phyloP scores from a whole-genome alignment of 2,329 filamentous ascomycete species.

The Ascochyta viciae-villosae region DNA sequence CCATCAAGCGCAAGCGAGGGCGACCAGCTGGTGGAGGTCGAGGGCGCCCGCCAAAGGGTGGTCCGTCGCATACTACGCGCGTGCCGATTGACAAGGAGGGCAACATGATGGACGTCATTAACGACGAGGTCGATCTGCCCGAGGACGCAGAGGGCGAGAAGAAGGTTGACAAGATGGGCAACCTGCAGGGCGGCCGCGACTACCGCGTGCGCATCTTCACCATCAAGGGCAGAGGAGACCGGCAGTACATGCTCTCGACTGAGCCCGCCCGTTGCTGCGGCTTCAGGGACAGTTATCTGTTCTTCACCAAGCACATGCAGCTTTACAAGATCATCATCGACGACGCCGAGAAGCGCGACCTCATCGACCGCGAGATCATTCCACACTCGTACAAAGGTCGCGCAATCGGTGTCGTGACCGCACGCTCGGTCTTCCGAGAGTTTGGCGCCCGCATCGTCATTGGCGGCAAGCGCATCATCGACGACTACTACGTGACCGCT shows the following conservation, averaged over 20 bases:
- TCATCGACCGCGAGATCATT: constrained; percentile 94
- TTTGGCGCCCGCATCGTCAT: constrained; percentile 95
- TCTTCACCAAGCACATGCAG: constrained; percentile 97
- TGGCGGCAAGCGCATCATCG: constrained; percentile 81
- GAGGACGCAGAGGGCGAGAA: constrained; percentile 87
- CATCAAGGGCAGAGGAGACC: constrained; percentile 79
- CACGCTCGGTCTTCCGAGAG: constrained; percentile 94
- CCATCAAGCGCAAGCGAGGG: constrained; percentile 57
- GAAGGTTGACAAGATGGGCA: constrained; percentile 90
- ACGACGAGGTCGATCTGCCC: constrained; percentile 90
- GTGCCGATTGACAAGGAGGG: constrained; percentile 94
- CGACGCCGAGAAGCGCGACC: constrained; percentile 94
- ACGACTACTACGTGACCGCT: constrained; percentile 86
- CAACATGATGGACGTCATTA: constrained; percentile 85
- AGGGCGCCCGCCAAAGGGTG: constrained; percentile 74
- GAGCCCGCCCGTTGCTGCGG: constrained; percentile 96
- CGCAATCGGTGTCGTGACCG: constrained; percentile 95
- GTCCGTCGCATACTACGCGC: constrained; percentile 77
- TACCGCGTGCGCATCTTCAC: constrained; percentile 97
- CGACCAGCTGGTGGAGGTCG: constrained; percentile 65
- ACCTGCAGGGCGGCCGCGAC: constrained; percentile 82
- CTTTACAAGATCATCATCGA: constrained; percentile 98
- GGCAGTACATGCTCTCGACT: constrained; percentile 97
- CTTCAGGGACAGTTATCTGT: constrained; percentile 96
- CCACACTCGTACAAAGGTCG: constrained; percentile 98